Conservation (phyloP, 768 basidiomycete genomes). For the Pleurotus cornucopiae region DNA sequence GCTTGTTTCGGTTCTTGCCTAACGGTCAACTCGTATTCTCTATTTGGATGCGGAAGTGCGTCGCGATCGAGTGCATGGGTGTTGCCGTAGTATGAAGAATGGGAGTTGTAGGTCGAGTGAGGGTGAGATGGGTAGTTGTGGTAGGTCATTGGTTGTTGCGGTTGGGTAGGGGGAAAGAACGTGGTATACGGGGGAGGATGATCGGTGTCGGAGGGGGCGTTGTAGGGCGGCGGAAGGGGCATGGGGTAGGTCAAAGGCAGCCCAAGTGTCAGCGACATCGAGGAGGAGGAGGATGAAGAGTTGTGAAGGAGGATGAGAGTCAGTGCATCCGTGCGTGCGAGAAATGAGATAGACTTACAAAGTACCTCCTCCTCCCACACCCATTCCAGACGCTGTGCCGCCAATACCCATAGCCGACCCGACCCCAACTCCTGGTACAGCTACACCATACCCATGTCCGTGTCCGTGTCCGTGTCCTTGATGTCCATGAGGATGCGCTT, state of each 20-base stretch:
- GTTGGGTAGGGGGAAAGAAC: no score
- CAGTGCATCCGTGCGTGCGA: neutral
- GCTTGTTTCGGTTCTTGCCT: constrained; percentile 92
- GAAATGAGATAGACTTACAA: no score
- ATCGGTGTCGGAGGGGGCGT: neutral
- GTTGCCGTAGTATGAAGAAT: neutral
- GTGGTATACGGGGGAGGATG: no score
- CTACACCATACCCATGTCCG: neutral
- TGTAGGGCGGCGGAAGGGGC: neutral
- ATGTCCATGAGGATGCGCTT: neutral
- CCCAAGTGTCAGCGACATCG: constrained; percentile 1
- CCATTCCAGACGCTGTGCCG: no score
- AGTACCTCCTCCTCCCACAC: no score
- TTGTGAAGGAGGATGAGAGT: constrained; percentile 11
- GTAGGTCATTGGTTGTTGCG: neutral
- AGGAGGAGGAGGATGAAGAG: constrained; percentile 17
- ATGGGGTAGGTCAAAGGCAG: constrained; percentile 3
- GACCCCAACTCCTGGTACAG: constrained; percentile 10
- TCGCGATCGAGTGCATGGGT: neutral
- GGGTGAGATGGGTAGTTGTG: neutral
- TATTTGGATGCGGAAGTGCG: constrained; percentile 26
- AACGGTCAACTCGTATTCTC: constrained; percentile 82
- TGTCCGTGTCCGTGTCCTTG: constrained; percentile 1
- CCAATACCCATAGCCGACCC: constrained; percentile 2
- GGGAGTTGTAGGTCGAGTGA: neutral